Base-by-base conservation (phyloP, 176 grass and related monocot genomes). In the Raddia distichophylla region DNA sequence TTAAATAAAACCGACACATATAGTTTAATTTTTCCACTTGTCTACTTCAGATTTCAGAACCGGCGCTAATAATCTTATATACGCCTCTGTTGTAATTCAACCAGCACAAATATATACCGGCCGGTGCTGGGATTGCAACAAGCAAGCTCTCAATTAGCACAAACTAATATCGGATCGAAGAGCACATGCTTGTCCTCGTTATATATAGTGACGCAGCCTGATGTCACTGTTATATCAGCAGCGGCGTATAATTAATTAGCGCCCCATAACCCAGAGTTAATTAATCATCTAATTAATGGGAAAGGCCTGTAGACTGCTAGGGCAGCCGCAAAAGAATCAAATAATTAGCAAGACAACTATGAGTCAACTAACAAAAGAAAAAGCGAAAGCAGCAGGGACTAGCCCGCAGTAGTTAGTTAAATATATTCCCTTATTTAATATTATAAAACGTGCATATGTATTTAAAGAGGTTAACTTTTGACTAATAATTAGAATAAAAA, bases 351-450 rank as follows among this genome's bases (percentile, higher is more conserved):
- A 22, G 83, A 73, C 75, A 73, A 65, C 68, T 58, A 35, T 5
- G 59, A 78, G 80, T 83, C 74, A 87, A 87, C 73, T 48, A 58
- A 72, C 58, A 72, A 83, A 83, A 69, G 57, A 58, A 83, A 71
- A 82, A 4, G 65, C 22, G 2, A 8, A 8, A 64, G 57, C 73
- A 56, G 37, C 54, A 75, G 70, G 70, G 57, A 40, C 48, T 46
- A 46, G 3, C 37, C 37, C 2, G 37, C 2, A 40, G 37, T 40
- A 40, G 37, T 40, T 81, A 83, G 6, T 73, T 79, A 82, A 87
- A 70, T 77, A 40, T 40, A 27, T 27, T 27, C 27, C 27, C 27
- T 27, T 27, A 27, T 27, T 27, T 27, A 27, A 27, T 0, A 27
- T 27, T 27, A 27, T 27, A 27, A 27, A 27, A 27, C 27, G 27